A percentile compares a stretch with the other conserved stretches of the same genome.
Evolutionary conservation across 1,139 yeast genomes (phyloP).

Genomic region (Insectozyma bohioensis): DNA sequence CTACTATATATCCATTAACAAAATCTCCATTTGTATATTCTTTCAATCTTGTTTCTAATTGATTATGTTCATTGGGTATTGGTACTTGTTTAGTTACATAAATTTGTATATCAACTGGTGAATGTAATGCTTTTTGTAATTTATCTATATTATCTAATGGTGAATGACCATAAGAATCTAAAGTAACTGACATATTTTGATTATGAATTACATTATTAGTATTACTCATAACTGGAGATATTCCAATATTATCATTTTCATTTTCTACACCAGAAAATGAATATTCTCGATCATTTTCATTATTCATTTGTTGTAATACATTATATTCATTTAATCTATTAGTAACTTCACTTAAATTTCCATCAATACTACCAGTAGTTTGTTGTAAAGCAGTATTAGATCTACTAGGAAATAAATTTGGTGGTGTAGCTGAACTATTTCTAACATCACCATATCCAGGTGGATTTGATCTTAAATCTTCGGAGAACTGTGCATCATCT

Average conservation of each 20-base stretch:
- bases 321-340: constrained; percentile 18
- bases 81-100: constrained; percentile 45
- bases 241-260: constrained; percentile 18
- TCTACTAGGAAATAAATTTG: constrained; percentile 19
- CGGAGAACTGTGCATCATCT: constrained; percentile 43
- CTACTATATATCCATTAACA: constrained; percentile 38
- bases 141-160: constrained; percentile 47
- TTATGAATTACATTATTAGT: constrained; percentile 14
- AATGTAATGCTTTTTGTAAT: constrained; percentile 31
- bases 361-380: constrained; percentile 19
- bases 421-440: constrained; percentile 30
- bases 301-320: constrained; percentile 14
- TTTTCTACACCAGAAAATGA: too few relatives aligned
- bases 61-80: constrained; percentile 32
- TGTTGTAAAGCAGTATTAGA: constrained; percentile 8
- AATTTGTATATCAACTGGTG: constrained; percentile 45
- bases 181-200: constrained; percentile 21
- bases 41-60: constrained; percentile 43
- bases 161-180: constrained; percentile 39
- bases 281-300: constrained; percentile 22
- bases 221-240: constrained; percentile 8
- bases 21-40: constrained; percentile 45
- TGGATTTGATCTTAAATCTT: constrained; percentile 35
- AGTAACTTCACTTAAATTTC: constrained; percentile 18
- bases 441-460: constrained; percentile 41